These are phyloP conservation scores for Rauvolfia tetraphylla DNA, from an alignment of 257 asterid genomes.

Conservation along the genomic window DNA sequence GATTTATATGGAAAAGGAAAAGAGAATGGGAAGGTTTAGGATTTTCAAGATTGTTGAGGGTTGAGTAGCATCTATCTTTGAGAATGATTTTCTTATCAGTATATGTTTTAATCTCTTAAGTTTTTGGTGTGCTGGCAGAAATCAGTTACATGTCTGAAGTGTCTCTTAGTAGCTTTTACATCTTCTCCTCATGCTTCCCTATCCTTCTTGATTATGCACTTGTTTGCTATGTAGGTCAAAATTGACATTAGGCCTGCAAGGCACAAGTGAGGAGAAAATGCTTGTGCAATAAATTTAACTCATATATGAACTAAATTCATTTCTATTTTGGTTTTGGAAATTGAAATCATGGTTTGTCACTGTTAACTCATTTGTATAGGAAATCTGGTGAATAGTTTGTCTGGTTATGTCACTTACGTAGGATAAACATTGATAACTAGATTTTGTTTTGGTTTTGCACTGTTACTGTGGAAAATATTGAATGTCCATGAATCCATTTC, in stretches of 20 bases:
- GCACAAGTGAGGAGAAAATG: background rate
- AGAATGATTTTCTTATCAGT: background rate
- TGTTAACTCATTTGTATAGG: too few species aligned
- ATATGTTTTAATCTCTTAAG: background rate
- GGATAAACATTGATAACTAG: too few species aligned
- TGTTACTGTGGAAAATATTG: too few species aligned
- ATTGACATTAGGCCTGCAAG: background rate
- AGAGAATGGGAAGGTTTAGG: background rate
- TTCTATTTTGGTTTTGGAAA: too few species aligned
- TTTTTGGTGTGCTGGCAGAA: background rate
- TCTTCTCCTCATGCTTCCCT: background rate
- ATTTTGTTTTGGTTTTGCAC: too few species aligned
- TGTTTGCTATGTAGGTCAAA: background rate
- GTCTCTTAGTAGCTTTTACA: background rate
- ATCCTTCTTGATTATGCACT: background rate
- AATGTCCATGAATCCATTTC: too few species aligned
- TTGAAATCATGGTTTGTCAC: too few species aligned
- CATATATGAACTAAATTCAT: too few species aligned
- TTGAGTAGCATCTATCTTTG: background rate
- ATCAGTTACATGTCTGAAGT: background rate
- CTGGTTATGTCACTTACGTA: too few species aligned
- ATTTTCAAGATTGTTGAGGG: background rate
- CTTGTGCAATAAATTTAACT: too few species aligned
- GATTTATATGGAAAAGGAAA: background rate
- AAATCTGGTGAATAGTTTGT: too few species aligned